These are phyloP conservation scores for Fomitopsis pinicola DNA, from an alignment of 1,284 basidiomycete genomes.

Conservation along the genomic window DNA sequence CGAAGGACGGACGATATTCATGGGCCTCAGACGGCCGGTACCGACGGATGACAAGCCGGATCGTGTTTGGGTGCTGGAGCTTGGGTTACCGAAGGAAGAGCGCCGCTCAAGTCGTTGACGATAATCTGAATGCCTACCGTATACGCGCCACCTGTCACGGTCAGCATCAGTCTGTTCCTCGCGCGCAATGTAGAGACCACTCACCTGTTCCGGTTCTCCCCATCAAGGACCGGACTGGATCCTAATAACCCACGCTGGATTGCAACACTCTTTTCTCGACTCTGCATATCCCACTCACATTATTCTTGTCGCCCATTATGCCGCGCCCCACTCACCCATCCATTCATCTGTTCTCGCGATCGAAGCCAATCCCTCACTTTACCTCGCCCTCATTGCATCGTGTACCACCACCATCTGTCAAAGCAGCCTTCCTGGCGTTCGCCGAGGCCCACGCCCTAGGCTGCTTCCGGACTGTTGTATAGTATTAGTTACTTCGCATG, in stretches of 20 bases:
- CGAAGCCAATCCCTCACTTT: not conserved
- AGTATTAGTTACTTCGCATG: not conserved
- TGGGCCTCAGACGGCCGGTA: slow-evolving; percentile 29
- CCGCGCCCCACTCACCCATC: not conserved
- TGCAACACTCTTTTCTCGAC: slow-evolving; percentile 5
- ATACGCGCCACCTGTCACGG: slow-evolving; percentile 8
- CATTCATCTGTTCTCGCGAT: not conserved
- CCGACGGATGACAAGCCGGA: slow-evolving; percentile 16
- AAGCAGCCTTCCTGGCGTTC: not conserved
- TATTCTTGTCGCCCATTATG: not conserved
- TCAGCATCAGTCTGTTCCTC: not conserved
- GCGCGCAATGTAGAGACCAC: not conserved
- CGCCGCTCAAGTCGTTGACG: slow-evolving; percentile 3
- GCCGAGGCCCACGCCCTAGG: not conserved
- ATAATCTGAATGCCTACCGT: slow-evolving; percentile 4
- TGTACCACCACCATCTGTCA: slow-evolving; percentile 4
- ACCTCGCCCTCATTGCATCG: not conserved
- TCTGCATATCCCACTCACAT: not conserved
- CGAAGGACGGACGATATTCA: slow-evolving; percentile 40
- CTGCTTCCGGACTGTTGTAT: not conserved
- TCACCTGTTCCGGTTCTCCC: not conserved
- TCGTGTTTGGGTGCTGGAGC: slow-evolving; percentile 26
- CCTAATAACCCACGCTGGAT: slow-evolving; percentile 6
- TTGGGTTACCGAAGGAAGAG: slow-evolving; percentile 21
- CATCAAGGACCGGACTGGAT: slow-evolving; percentile 8